Base-by-base conservation (phyloP, 306 rosid species). In the Prunus mume region DNA sequence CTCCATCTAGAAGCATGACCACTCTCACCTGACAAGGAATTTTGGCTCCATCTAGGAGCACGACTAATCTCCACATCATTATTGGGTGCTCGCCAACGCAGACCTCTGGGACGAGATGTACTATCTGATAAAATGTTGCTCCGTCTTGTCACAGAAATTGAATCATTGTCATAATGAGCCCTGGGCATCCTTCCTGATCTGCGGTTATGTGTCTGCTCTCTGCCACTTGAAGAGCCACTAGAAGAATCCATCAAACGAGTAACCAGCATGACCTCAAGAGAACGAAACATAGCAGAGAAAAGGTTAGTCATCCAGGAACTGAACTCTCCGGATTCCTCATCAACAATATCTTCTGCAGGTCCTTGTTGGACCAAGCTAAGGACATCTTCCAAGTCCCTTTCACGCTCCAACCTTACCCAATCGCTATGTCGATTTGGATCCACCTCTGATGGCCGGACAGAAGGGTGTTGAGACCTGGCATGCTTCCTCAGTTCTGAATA, bases 391-490 rank as follows among this genome's bases (percentile, higher is more conserved):
- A 82, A 69, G 68, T 81, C 90, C 73, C 93, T 82, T 76, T 93
- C 89, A 57, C 73, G 86, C 81, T 87, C 93, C 91, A 86, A 81
- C 86, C 92, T 89, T 12, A 34, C 58, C 98, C 98, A 93, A 74
- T 90, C 93, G 30, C 61, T 68, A 58, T 61, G 83, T 22, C 91
- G 84, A 1, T 67, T 64, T 41, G 91, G 90, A 78, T 90, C 96
- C 69, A 89, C 91, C 79, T 87, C 96, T 9, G 91, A 50, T 50
- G 98, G 98, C 60, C 97, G 83, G 72, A 77, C 86, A 71, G 65
- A 72, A 18, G 98, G 98, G 81, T 93, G 98, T 69, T 84, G 90
- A 65, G 91, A 76, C 84, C 98, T 83, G 7, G 96, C 94, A 78
- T 93, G 98, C 82, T 82, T 86, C 88, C 98, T 82, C 65, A 93